Evolutionary conservation across 164 flowering plant species (phyloP), one percentile per base, ranked within the genome.

Genomic region (Sedum album): DNA sequence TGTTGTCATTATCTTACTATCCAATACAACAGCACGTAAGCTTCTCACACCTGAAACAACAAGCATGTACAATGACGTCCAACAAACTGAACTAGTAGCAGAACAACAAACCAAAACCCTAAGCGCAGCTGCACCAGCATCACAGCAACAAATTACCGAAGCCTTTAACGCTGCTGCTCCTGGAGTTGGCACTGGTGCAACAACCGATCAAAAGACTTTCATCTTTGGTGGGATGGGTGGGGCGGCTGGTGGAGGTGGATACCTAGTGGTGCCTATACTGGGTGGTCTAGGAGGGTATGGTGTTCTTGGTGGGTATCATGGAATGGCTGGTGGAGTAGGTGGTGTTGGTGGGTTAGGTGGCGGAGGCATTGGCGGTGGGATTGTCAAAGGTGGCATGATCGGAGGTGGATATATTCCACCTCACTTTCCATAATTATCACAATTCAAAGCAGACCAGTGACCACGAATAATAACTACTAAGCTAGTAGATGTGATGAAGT

Each of bases 1-100:
- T 53, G 60, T 53, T 53, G 0, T 23, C 60, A 53, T 53, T 26
- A 28, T 53, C 60, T 53, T 21, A 53, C 28, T 53, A 26, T 53
- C 60, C 60, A 23, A 53, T 53, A 28, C 60, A 53, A 53, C 60
- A 23, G n/a, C n/a, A n/a, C n/a, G n/a, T n/a, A n/a, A n/a, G n/a
- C n/a, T n/a, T n/a, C n/a, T n/a, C n/a, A n/a, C 60, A 21, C 6
- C 60, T 53, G 60, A 53, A 53, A 21, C 60, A 53, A 23, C 41
- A 6, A 0, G 41, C 41, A 10, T 38, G 10, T 6, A 38, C 41
- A 38, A 10, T 10, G 10, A 38, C 41, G 41, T 38, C 1, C 8
- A 38, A 38, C 8, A 38, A 38, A 38, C 41, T 38, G 41, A n/a
- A n/a, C n/a, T 38, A 38, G 41, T 38, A 38, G 6, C 41, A 6